Evolutionary conservation across 306 rosid genomes (phyloP).

Genomic region (Purshia tridentata): DNA sequence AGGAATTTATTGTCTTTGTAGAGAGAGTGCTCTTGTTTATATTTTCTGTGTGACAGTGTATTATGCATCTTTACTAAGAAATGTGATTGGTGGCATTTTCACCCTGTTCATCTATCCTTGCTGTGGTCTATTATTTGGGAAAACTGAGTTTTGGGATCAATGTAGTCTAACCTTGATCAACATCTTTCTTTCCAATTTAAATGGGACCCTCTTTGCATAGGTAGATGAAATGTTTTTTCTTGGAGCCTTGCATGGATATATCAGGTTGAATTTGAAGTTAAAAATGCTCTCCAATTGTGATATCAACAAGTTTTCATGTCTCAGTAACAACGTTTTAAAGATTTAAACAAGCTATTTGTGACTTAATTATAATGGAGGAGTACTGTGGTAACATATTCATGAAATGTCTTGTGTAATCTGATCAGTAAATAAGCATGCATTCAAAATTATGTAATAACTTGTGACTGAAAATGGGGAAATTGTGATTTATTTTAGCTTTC

Average conservation of each 20-base stretch:
- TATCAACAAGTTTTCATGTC: background rate
- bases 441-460: no score
- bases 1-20: constrained; percentile 1
- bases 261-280: constrained; percentile 1
- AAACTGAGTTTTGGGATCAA: constrained; percentile 1
- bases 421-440: background rate
- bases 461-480: no score
- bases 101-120: background rate
- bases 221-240: background rate
- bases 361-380: background rate
- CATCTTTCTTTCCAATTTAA: background rate
- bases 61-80: background rate
- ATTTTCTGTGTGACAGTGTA: background rate
- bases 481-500: background rate
- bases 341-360: background rate
- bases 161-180: background rate
- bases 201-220: background rate
- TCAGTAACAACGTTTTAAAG: background rate
- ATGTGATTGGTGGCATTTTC: background rate
- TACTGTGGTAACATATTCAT: background rate
- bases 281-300: background rate
- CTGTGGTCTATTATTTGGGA: background rate
- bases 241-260: background rate
- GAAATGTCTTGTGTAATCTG: background rate
- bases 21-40: background rate